phyloP scores from a whole-genome alignment of 1,139 yeast genomes.

The Magnusiomyces tetraspermus region DNA sequence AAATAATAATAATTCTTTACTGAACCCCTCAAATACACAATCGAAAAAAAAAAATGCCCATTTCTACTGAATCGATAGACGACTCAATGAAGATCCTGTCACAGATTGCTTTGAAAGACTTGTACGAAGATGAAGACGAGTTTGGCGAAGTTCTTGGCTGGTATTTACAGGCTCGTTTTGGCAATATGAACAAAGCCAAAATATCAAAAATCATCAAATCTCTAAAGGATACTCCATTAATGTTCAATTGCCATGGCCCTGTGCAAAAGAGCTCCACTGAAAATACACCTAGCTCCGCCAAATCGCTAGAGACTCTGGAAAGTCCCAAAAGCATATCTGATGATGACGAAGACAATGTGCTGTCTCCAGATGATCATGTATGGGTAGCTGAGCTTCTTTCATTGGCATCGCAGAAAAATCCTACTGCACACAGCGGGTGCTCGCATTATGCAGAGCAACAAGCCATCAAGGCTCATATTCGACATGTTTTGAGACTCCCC shows the following conservation, averaged over 20 bases:
- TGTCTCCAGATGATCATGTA: not conserved
- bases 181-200: not conserved
- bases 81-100: not conserved
- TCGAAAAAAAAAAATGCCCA: not conserved
- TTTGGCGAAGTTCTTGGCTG: conserved; percentile 1
- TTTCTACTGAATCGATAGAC: not conserved
- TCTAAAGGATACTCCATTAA: not conserved
- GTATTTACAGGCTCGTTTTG: conserved; percentile 4
- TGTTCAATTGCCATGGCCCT: not conserved
- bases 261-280: not conserved
- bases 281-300: too few species aligned
- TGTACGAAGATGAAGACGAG: conserved; percentile 1
- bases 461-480: not conserved
- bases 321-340: not conserved
- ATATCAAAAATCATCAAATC: not conserved
- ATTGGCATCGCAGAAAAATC: not conserved
- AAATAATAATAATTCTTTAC: too few species aligned
- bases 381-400: not conserved
- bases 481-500: not conserved
- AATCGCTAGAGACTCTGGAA: too few species aligned
- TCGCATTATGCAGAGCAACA: not conserved
- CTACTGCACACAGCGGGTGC: not conserved
- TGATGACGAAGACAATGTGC: too few species aligned
- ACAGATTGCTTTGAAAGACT: not conserved
- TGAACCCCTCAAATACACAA: too few species aligned